Conservation (phyloP, 1,284 basidiomycete species). For the Ustanciosporium gigantosporum region DNA sequence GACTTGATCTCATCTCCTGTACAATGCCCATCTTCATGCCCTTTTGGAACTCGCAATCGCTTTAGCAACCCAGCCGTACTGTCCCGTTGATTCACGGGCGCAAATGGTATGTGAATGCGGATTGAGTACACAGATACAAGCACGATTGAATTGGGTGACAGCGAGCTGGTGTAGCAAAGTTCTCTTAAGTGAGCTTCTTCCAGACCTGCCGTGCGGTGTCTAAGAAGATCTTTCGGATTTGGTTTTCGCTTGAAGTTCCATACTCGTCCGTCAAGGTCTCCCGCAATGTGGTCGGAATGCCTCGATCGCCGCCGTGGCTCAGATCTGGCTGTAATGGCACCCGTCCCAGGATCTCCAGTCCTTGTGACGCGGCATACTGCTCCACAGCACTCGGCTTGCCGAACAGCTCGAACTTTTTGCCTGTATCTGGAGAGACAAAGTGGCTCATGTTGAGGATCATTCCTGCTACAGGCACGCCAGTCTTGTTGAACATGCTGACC, state of each 20-base stretch:
- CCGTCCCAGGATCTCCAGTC: slow-evolving; percentile 75
- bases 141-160: no score
- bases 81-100: no score
- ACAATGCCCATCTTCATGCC: neutral
- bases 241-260: slow-evolving; percentile 1
- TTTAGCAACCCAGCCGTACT: no score
- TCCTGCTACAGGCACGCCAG: slow-evolving; percentile 84
- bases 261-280: slow-evolving; percentile 37
- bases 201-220: slow-evolving; percentile 33
- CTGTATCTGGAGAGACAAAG: slow-evolving; percentile 80
- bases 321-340: slow-evolving; percentile 80
- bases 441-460: slow-evolving; percentile 88
- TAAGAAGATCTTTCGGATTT: slow-evolving; percentile 19
- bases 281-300: slow-evolving; percentile 65
- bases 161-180: no score
- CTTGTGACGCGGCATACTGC: slow-evolving; percentile 69
- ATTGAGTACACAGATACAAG: no score
- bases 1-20: no score
- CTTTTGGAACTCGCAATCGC: no score
- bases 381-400: slow-evolving; percentile 74
- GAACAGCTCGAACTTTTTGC: slow-evolving; percentile 75
- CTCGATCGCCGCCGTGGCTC: slow-evolving; percentile 75
- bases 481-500: slow-evolving; percentile 88
- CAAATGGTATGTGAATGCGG: no score
- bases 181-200: slow-evolving; percentile 11